Evolutionary conservation across 106 monocot species (phyloP), one percentile per base, ranked within the genome.

Genomic region (Allium fistulosum): DNA sequence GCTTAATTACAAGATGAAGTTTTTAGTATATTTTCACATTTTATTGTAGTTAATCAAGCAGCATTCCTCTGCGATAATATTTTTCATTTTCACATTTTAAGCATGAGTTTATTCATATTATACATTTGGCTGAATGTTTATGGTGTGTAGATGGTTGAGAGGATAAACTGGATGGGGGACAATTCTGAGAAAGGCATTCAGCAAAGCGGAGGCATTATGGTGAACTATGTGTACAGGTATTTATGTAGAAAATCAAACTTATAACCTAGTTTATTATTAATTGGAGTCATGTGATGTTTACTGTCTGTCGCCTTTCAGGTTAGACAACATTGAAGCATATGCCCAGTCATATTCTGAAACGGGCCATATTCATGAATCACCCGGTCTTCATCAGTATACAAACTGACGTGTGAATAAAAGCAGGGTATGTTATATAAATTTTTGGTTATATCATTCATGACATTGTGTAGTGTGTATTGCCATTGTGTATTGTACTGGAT

Each of bases 151-250:
- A 82, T 82, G 74, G 69, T 92, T 68, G 92, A 88, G 63, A 83
- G 80, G 51, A 78, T 92, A 73, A 92, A 92, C 55, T 92, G 92
- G 92, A 85, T 92, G 88, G 92, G 88, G 45, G 88, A 92, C 79
- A 70, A 66, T 69, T 92, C 88, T 48, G 88, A 80, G 50, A 92
- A 85, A 52, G 92, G 92, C 55, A 76, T 88, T 46, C 53, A 63
- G 18, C 85, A 92, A 68, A 92, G 92, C 74, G 84, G 78, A 66
- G 88, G 92, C 16, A 88, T 92, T 59, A 92, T 92, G 92, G 88
- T 92, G 46, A 92, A 92, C 70, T 92, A 92, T 67, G 74, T 92
- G 7, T 92, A 92, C 76, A 88, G 85, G 92, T 88, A 78, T 46
- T 37, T 51, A 55, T 48, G 9, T 13, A 26, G 27, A 37, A 8